These are phyloP conservation scores for Apiospora phragmitis DNA, from an alignment of 2,329 filamentous ascomycete genomes.

Conservation along the genomic window DNA sequence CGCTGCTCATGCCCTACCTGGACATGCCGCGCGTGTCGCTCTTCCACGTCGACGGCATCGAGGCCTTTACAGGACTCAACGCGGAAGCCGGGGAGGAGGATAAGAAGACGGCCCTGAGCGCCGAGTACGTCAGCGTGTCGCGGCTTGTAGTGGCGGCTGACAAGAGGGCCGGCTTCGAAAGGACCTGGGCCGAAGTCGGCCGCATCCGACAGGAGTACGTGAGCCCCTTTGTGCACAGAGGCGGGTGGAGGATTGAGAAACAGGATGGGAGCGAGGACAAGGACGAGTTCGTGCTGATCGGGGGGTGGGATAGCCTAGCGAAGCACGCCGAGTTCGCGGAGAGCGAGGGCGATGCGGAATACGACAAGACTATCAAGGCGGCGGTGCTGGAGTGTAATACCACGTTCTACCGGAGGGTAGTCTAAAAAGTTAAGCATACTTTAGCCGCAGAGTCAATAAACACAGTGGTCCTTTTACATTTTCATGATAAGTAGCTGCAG, in stretches of 20 bases:
- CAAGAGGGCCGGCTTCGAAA: background rate
- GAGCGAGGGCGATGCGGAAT: background rate
- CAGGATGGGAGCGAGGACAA: background rate
- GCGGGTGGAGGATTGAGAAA: constrained; percentile 8
- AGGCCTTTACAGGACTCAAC: background rate
- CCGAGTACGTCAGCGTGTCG: constrained; percentile 1
- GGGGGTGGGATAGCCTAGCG: background rate
- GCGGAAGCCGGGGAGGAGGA: background rate
- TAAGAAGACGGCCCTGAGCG: background rate
- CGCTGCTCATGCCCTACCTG: background rate
- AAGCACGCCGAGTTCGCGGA: background rate
- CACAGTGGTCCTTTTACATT: background rate
- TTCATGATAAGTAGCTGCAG: background rate
- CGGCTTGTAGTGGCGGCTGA: background rate
- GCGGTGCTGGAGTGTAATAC: background rate
- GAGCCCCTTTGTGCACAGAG: background rate
- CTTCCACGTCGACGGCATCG: constrained; percentile 1
- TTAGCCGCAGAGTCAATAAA: too few species aligned
- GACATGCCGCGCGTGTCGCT: background rate
- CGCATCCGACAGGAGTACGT: background rate
- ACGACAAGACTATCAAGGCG: background rate
- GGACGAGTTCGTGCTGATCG: background rate
- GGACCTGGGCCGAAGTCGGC: background rate
- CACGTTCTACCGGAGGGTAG: background rate
- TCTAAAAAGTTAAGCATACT: background rate